Evolutionary conservation across 2,329 filamentous ascomycete genomes (phyloP), one percentile per base, ranked within the genome.

Genomic region (Plenodomus lindquistii): DNA sequence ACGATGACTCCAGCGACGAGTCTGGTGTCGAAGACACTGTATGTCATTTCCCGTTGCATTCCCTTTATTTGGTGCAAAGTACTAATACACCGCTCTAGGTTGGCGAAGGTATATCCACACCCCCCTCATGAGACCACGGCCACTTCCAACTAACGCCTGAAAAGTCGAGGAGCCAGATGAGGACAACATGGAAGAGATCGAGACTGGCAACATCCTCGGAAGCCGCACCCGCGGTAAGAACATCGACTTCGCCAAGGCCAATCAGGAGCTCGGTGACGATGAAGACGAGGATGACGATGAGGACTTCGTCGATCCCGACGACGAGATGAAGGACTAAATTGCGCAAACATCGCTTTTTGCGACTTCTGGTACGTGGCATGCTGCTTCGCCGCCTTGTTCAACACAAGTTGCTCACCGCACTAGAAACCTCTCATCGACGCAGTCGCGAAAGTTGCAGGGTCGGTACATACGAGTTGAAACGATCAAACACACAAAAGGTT

Each of bases 201-300:
- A 96, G 71, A 79, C 84, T 48, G 83, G 84, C 72, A 97, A 97
- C 82, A 96, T 97, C 73, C 85, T 97, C 69, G 73, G 77, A 50
- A 82, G 81, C 57, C 93, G 94, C 74, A 97, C 93, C 56, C 93
- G 93, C 68, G 92, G 92, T 70, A 89, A 90, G 75, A 82, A 86
- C 68, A 97, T 97, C 72, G 90, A 97, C 81, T 97, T 90, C 76
- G 88, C 88, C 66, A 91, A 96, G 79, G 92, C 92, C 17, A 91
- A 90, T 20, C 81, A 88, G 75, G 85, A 96, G 74, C 83, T 88
- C 63, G 85, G 83, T 39, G 83, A 80, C 56, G 83, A 85, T n/a
- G 86, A 89, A 7, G 88, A 92, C 4, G 88, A 90, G 13, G 86
- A 93, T 22, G 90, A 94, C 0, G 88, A 89, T 50, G 87, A 83